phyloP scores from a whole-genome alignment of 2,329 filamentous ascomycete genomes.

The Arthrobotrys sphaeroides region DNA sequence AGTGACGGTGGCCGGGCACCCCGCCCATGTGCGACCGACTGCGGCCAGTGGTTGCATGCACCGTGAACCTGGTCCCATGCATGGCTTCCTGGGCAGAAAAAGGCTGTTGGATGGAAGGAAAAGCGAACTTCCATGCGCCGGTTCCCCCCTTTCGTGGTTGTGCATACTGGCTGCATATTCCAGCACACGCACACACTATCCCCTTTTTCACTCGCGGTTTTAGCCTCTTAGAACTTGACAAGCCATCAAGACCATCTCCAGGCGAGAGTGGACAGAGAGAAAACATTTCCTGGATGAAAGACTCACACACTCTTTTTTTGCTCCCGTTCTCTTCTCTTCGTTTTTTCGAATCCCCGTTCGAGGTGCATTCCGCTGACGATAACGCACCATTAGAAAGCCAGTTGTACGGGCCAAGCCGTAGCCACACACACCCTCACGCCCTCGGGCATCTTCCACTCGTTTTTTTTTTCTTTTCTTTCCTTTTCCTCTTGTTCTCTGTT shows the following conservation, averaged over 20 bases:
- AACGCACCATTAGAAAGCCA: slow-evolving; percentile 36
- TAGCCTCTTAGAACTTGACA: slow-evolving; percentile 29
- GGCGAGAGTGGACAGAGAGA: slow-evolving; percentile 33
- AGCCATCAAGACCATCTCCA: slow-evolving; percentile 40
- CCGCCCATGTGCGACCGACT: slow-evolving; percentile 41
- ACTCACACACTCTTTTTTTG: slow-evolving; percentile 35
- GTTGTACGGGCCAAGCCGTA: slow-evolving; percentile 27
- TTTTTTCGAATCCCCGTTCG: slow-evolving; percentile 28
- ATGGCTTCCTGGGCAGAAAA: slow-evolving; percentile 44
- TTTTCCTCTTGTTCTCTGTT: not conserved
- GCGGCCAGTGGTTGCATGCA: slow-evolving; percentile 42
- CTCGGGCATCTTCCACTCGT: slow-evolving; percentile 53
- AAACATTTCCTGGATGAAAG: slow-evolving; percentile 21
- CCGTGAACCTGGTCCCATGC: slow-evolving; percentile 42
- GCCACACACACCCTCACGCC: slow-evolving; percentile 22
- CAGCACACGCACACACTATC: slow-evolving; percentile 48
- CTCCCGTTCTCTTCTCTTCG: slow-evolving; percentile 20
- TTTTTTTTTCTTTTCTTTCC: slow-evolving; percentile 21
- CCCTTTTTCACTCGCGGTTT: slow-evolving; percentile 47
- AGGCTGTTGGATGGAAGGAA: slow-evolving; percentile 51
- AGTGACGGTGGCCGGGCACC: slow-evolving; percentile 31
- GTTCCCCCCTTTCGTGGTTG: slow-evolving; percentile 52
- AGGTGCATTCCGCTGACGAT: slow-evolving; percentile 48
- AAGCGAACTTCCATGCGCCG: slow-evolving; percentile 51
- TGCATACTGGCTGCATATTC: slow-evolving; percentile 49